Base-by-base conservation (phyloP, 805 yeast genomes). In the Komagataella kurtzmanii region DNA sequence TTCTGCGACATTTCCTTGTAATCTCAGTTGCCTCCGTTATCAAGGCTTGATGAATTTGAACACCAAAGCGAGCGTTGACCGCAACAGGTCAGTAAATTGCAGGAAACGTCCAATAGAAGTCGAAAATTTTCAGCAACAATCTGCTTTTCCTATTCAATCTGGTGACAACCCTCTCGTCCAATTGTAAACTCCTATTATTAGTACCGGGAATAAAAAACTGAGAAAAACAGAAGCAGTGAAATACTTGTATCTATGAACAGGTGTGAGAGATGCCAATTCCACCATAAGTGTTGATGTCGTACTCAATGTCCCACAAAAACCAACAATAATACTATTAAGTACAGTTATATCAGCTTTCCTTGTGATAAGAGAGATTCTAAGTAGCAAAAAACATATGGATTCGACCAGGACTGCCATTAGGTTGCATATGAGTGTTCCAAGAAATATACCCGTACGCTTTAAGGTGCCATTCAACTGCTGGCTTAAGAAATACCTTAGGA, bases 201-300 rank as follows among this genome's bases (percentile, higher is more conserved):
- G 52, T 2, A 88, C 63, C 51, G 78, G 65, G 1, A 79, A 40
- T 3, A 66, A 51, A 60, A 77, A 86, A 14, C 83, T 73, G 0
- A 68, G 51, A 1, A 64, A 57, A 1, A 87, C 58, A 14, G 86
- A 74, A 0, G 61, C 52, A 1, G 65, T 23, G 5, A 76, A 83
- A 61, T 89, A 89, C 54, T 14, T 60, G 44, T 4, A 70, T 50
- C 52, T 61, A 53, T 45, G 65, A 48, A 1, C 61, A 62, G 17
- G 7, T 47, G 36, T 65, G 48, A 75, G 54, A 2, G 65, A 63
- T 52, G 64, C 71, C 45, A 87, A 63, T 62, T 89, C 97, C 45
- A 76, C 80, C 7, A 85, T 73, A 57, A 88, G 84, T 0, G 96
- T 85, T 51, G 91, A 83, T 45, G 87, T 77, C 0, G 97, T 86